Base-by-base conservation (phyloP, 2,329 filamentous ascomycete genomes). In the Verticillium zaregamsianum region DNA sequence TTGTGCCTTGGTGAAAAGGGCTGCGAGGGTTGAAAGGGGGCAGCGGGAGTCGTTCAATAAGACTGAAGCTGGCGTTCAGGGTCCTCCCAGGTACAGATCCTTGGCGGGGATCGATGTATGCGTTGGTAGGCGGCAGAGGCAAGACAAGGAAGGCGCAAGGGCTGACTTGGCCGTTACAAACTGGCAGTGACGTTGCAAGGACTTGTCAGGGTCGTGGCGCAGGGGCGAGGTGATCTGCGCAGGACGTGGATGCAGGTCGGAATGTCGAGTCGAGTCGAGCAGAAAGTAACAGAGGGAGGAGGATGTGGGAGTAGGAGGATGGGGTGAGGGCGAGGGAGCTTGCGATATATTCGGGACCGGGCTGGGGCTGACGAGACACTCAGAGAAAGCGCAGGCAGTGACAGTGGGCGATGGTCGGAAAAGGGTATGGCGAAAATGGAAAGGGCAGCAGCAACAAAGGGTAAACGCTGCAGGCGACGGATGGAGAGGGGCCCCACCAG, bases 1-100 rank as follows among this genome's bases (percentile, higher is more conserved):
- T 28, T 37, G 57, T 35, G 40, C n/a, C 5, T 33, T 62, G 59
- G 37, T 35, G 58, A 35, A 20, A 49, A 62, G 59, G 45, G 20
- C 20, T 23, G n/a, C 3, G 32, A 57, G 32, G 55, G 31, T 39
- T 57, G 33, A 57, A 57, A 20, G 55, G 31, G 55, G n/a, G 33
- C 31, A 35, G 55, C n/a, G 31, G 55, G 17, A 23, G 28, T 32
- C 31, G 25, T 32, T 49, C 45, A 49, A 49, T 49, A 49, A 49
- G 45, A 49, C 45, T 49, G 45, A 49, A 49, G 45, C 56, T 32
- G 55, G 37, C 32, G 23, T 45, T 58, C 57, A 58, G 57, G 57
- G 57, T 58, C 57, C 57, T 49, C 35, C 57, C 31, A 31, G 37
- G 37, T 58, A 49, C n/a, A 49, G 45, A 25, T 49, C n/a, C 45